Percentiles rank a stretch among this genome's conserved stretches.
phyloP scores from a whole-genome alignment of 495 filamentous ascomycete species.

The Platismatia glauca region DNA sequence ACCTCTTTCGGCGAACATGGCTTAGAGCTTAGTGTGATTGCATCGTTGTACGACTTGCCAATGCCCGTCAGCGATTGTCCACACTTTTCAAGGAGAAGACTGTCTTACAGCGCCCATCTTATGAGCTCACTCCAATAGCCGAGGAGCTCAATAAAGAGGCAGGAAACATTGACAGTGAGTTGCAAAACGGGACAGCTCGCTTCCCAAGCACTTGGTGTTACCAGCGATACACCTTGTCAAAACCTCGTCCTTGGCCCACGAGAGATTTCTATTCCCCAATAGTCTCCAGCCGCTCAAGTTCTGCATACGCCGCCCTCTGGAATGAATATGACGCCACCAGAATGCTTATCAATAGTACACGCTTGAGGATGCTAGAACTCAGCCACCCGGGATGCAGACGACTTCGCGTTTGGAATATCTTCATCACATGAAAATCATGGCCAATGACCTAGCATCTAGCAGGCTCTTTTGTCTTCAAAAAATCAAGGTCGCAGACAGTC shows the following conservation, averaged over 20 bases:
- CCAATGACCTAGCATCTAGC: background rate
- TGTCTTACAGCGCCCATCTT: too few species aligned
- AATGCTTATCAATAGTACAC: conserved; percentile 1
- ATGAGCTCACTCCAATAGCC: background rate
- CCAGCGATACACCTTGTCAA: background rate
- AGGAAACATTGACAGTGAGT: background rate
- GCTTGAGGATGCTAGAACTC: background rate
- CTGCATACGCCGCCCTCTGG: background rate
- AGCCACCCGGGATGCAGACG: background rate
- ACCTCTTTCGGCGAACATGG: background rate
- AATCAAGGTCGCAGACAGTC: background rate
- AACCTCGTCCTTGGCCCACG: background rate
- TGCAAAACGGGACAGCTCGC: background rate
- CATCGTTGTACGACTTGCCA: background rate
- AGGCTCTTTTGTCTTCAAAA: background rate
- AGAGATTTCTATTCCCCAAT: background rate
- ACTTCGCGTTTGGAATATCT: background rate
- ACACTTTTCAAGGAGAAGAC: background rate
- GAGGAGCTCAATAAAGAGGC: background rate
- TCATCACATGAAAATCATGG: background rate
- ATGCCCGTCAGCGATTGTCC: background rate
- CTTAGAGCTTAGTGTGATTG: background rate
- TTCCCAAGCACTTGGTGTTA: background rate
- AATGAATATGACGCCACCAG: background rate
- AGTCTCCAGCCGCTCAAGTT: background rate